These are phyloP conservation scores for Ophidiomyces ophidiicola DNA, from an alignment of 2,329 filamentous ascomycete genomes.

Conservation along the genomic window DNA sequence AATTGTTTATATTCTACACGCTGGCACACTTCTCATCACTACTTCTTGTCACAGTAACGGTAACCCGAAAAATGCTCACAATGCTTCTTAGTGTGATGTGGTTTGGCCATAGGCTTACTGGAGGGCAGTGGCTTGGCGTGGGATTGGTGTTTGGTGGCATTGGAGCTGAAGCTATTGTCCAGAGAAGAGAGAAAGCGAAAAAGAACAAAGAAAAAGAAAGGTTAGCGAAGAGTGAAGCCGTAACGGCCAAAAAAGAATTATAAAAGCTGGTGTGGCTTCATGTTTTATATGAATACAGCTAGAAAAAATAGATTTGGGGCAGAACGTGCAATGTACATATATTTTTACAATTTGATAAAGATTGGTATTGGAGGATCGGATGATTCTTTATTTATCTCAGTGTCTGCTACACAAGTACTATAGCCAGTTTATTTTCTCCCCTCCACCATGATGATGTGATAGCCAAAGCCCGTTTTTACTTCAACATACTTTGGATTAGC, in stretches of 20 bases:
- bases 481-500: constrained; percentile 50
- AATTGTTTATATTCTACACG: constrained; percentile 97
- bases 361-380: not conserved
- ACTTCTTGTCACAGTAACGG: constrained; percentile 87
- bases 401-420: not conserved
- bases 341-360: not conserved
- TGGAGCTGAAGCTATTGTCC: constrained; percentile 75
- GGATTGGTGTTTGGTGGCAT: constrained; percentile 89
- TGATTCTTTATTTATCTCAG: not conserved
- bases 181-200: constrained; percentile 66
- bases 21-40: constrained; percentile 84
- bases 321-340: constrained; percentile 1
- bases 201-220: constrained; percentile 55
- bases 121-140: constrained; percentile 92
- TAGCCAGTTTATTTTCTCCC: constrained; percentile 41
- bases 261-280: constrained; percentile 4
- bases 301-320: constrained; percentile 3
- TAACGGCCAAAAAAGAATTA: constrained; percentile 7
- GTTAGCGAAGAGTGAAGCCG: constrained; percentile 1
- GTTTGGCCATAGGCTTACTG: constrained; percentile 75
- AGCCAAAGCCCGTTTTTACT: constrained; percentile 53
- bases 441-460: constrained; percentile 58
- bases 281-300: no score
- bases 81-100: constrained; percentile 94
- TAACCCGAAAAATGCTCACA: constrained; percentile 97